Evolutionary conservation across 345 rosid genomes (phyloP), one percentile per base, ranked within the genome.

Genomic region (Theobroma cacao): DNA sequence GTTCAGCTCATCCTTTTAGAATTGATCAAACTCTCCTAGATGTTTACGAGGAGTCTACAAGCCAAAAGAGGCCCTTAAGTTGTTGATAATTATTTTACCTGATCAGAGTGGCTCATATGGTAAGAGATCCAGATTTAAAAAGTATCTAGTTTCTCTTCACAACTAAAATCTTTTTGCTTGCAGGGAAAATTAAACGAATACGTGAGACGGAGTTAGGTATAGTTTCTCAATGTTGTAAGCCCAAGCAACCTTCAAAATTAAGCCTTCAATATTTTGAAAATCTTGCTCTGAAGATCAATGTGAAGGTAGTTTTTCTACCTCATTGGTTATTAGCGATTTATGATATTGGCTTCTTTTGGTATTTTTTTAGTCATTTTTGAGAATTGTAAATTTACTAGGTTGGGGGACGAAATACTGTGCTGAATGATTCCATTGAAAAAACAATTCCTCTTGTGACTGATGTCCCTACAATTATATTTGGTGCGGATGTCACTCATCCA

Each of bases 401-500:
- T 61, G 98, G 94, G 0, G 98, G 98, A 28, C 52, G 94, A 6
- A 93, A 95, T 78, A 89, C 86, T 30, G 94, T 91, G 18, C 74
- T 95, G 9, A 20, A 70, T 72, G 95, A 88, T 81, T 93, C 97
- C 20, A 33, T 93, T 11, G 74, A 24, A 20, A 83, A 80, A 73
- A 87, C 61, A 28, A 87, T 93, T 48, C 97, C 92, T 11, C 64
- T 26, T 4, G 81, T 93, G n/a, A 64, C 85, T n/a, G 97, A 90
- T 31, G 15, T 18, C 0, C 91, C 93, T 0, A 95, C 99, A 15
- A 93, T 93, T 18, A 86, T 95, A 22, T 77, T 95, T 80, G 99
- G 98, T 70, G 94, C 96, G 0, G 93, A 91, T 81, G 94, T 95
- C 12, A 93, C 94, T 8, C 98, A 92, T 79, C 96, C 98, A 0